Evolutionary conservation across 2,329 filamentous ascomycete genomes (phyloP), one percentile per base, ranked within the genome.

Genomic region (Thielaviopsis cerberus): DNA sequence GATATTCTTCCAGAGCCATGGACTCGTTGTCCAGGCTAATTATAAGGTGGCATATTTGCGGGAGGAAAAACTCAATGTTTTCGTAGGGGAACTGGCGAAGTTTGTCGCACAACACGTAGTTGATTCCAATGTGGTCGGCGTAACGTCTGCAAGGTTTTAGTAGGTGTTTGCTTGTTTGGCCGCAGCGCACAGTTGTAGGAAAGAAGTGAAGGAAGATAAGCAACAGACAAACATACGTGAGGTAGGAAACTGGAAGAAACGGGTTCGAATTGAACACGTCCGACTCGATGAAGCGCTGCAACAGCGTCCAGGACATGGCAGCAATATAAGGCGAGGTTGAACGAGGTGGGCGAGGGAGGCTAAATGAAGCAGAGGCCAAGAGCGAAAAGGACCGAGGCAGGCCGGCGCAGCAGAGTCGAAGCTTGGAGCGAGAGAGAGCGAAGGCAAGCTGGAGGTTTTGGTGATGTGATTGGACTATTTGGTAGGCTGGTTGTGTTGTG

Each of bases 231-330:
- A 76, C 83, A 79, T 76, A 91, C 86, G 86, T 87, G 67, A 92
- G 81, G 73, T 92, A 92, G 64, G 86, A 88, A 69, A 92, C 87
- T 62, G 86, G 85, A 71, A 92, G 82, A 71, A 89, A 91, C 63
- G 88, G 86, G 73, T 91, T 85, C 73, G 86, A 84, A 76, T 90
- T 91, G 78, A 92, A 92, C 76, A 92, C 86, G 77, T 92, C 87
- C 75, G 85, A 89, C 79, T 91, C 86, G 76, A 92, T 82, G 80
- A 91, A 90, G 72, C 87, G 82, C 77, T 88, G 85, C 70, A 92
- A 79, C 75, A 92, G 77, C 76, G 90, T 85, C 86, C 86, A 91
- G 75, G 82, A 85, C 82, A 83, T 84, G 75, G 71, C 70, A 66
- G 37, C 23, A 23, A 53, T 34, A 11, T 41, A 25, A 37, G 8